phyloP scores from a whole-genome alignment of 345 rosid genomes.

The Lepidium aucheri region DNA sequence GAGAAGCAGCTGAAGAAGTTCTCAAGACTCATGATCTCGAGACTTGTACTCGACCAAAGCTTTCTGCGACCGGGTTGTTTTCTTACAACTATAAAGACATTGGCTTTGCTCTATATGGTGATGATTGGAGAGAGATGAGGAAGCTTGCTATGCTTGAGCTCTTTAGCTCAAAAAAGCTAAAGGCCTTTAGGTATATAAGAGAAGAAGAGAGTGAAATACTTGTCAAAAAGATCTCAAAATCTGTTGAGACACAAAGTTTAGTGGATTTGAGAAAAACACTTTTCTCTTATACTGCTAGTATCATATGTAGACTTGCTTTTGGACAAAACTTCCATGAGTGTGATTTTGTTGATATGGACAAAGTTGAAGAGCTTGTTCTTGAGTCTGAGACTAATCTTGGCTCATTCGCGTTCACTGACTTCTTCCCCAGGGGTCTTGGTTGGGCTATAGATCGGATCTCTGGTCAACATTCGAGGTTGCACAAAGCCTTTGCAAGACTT shows the following conservation, averaged over 20 bases:
- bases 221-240: slow-evolving; percentile 14
- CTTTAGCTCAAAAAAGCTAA: slow-evolving; percentile 32
- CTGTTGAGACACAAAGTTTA: slow-evolving; percentile 12
- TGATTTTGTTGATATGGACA: slow-evolving; percentile 22
- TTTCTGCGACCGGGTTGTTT: slow-evolving; percentile 4
- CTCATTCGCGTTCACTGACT: slow-evolving; percentile 29
- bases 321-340: slow-evolving; percentile 31
- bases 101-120: slow-evolving; percentile 33
- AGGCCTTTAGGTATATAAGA: slow-evolving; percentile 30
- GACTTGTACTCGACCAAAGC: slow-evolving; percentile 33
- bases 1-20: slow-evolving; percentile 37
- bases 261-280: slow-evolving; percentile 26
- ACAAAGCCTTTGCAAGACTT: slow-evolving; percentile 26
- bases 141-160: slow-evolving; percentile 32
- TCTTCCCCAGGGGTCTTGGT: slow-evolving; percentile 31
- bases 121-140: slow-evolving; percentile 32
- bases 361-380: slow-evolving; percentile 32
- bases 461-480: slow-evolving; percentile 25
- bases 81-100: slow-evolving; percentile 31
- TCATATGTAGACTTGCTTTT: slow-evolving; percentile 28
- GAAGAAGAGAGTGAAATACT: slow-evolving; percentile 30
- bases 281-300: slow-evolving; percentile 22
- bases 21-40: slow-evolving; percentile 31
- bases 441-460: slow-evolving; percentile 34
- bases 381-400: slow-evolving; percentile 21